Evolutionary conservation across 1,284 basidiomycete species (phyloP), one percentile per base, ranked within the genome.

Genomic region (Pterula multifida): DNA sequence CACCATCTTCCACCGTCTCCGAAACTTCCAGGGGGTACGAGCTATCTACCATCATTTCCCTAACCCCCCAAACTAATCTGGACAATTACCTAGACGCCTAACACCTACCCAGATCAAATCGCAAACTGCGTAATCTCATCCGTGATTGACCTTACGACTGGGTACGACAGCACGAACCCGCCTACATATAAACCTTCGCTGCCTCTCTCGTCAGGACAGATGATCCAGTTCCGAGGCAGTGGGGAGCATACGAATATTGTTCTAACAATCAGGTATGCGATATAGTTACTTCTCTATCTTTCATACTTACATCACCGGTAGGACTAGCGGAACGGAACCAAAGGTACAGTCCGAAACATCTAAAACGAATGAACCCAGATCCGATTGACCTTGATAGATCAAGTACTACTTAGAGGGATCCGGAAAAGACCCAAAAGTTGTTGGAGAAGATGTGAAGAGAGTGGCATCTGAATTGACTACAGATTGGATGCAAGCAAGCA

Each of bases 271-370:
- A 71, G 81, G 86, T 85, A 59, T 13, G 65, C 59, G 28, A 15
- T 32, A 15, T 32, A 6, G n/a, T 36, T 49, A 23, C 17, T 46
- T 15, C 36, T 47, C 15, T 32, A 39, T 26, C 42, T 9, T 44
- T 12, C 28, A 23, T 49, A n/a, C n/a, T n/a, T n/a, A n/a, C n/a
- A n/a, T n/a, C n/a, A n/a, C n/a, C 36, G 48, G 11, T 50, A 86
- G 88, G 53, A 90, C 86, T 26, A 88, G 85, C 57, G 90, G 90
- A 11, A 92, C 90, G 4, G 90, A 92, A 58, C 89, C 89, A 0
- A 92, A 91, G 77, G 85, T 83, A n/a, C 58, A 44, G 59, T 36
- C 21, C 1, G n/a, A n/a, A n/a, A n/a, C n/a, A n/a, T n/a, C n/a
- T n/a, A n/a, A n/a, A n/a, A n/a, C n/a, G n/a, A n/a, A n/a, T n/a